Conservation (phyloP, 148 eudicot genomes). For the Pouteria glomerata region DNA sequence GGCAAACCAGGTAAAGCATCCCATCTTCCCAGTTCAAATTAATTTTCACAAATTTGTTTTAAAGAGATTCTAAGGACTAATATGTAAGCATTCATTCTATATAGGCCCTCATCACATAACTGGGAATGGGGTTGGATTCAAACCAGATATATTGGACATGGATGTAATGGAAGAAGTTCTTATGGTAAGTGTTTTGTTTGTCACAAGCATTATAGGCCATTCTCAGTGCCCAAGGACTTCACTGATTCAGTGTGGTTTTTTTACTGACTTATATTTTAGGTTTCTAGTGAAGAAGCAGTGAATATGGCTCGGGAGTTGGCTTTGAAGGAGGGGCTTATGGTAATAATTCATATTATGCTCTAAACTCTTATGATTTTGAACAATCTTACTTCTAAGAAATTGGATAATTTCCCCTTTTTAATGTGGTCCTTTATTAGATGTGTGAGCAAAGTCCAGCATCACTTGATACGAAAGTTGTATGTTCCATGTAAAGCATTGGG, state of each 20-base stretch:
- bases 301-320: conserved; percentile 92
- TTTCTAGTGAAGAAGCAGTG: conserved; percentile 85
- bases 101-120: conserved; percentile 93
- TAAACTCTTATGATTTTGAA: not conserved
- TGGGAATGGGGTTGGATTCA: conserved; percentile 94
- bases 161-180: conserved; percentile 93
- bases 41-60: not conserved
- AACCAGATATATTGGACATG: conserved; percentile 95
- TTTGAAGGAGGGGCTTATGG: conserved; percentile 89
- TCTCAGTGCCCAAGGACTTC: not conserved
- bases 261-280: conserved; percentile 30
- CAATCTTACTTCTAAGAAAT: not conserved
- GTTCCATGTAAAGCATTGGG: too few species aligned
- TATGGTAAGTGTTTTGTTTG: conserved; percentile 40
- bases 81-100: not conserved
- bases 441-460: too few species aligned
- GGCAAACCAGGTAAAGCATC: conserved; percentile 82
- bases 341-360: conserved; percentile 18
- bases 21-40: not conserved
- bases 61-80: not conserved
- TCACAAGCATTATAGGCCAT: not conserved
- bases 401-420: not conserved
- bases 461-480: too few species aligned
- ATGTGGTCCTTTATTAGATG: too few species aligned
- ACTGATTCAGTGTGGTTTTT: conserved; percentile 3